A percentile compares a stretch with the other conserved stretches of the same genome.
Evolutionary conservation across 805 yeast genomes (phyloP).

Genomic region (Nakazawaea ambrosiae): DNA sequence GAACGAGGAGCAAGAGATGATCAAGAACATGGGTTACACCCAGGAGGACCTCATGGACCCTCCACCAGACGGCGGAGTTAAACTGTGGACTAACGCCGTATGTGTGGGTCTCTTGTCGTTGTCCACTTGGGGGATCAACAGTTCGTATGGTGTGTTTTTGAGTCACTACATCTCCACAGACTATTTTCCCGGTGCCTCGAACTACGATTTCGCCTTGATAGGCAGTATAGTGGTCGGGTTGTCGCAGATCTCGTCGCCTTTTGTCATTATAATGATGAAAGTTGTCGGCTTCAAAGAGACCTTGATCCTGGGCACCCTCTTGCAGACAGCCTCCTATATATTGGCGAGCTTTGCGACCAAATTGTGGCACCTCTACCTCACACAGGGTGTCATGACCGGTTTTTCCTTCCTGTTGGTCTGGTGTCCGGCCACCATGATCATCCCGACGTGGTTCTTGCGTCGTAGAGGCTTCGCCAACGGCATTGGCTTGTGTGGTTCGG

Average conservation of each 20-base stretch:
- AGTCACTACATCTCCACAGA: slow-evolving; percentile 42
- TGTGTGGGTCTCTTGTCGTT: slow-evolving; percentile 39
- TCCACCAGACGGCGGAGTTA: slow-evolving; percentile 52
- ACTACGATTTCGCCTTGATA: slow-evolving; percentile 50
- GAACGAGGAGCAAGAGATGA: slow-evolving; percentile 5
- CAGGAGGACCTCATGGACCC: slow-evolving; percentile 14
- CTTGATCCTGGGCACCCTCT: slow-evolving; percentile 28
- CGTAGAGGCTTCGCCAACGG: slow-evolving; percentile 36
- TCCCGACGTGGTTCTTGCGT: slow-evolving; percentile 50
- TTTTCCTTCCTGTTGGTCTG: slow-evolving; percentile 42
- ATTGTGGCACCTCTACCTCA: slow-evolving; percentile 42
- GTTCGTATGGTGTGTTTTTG: slow-evolving; percentile 53
- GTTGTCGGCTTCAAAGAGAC: slow-evolving; percentile 17
- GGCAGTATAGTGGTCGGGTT: slow-evolving; percentile 43
- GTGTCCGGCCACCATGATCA: slow-evolving; percentile 39
- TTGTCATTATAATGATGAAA: slow-evolving; percentile 16
- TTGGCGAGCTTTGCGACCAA: slow-evolving; percentile 45
- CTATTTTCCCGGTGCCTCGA: slow-evolving; percentile 43
- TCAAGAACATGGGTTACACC: slow-evolving; percentile 6
- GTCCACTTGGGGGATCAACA: slow-evolving; percentile 61
- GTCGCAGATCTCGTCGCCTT: slow-evolving; percentile 20
- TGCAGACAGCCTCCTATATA: slow-evolving; percentile 41
- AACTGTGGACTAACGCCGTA: slow-evolving; percentile 52
- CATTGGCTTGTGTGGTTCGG: slow-evolving; percentile 31
- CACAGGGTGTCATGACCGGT: slow-evolving; percentile 49